Base-by-base conservation (phyloP, 192 early-diverging fungal species). In the Rhizophagus sp. region DNA sequence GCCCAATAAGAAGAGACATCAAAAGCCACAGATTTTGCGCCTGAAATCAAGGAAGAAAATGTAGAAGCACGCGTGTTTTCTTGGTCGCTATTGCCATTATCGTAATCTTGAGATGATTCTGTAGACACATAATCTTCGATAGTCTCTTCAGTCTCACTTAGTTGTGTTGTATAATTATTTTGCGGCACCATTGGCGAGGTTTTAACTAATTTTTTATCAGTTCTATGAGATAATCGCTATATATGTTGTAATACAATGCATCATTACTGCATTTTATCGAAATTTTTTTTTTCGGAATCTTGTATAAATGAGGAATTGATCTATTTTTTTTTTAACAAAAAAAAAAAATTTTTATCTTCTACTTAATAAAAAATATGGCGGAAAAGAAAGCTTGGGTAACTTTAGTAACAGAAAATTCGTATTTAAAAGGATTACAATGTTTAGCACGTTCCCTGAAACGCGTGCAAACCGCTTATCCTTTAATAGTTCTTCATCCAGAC, bases 1-100 rank as follows among this genome's bases (percentile, higher is more conserved):
- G 80, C 81, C 85, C 85, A 86, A 49, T 86, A 82, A 67, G 80
- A 82, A 27, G 83, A 82, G 5, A 86, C 85, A n/a, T 82, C 83
- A 70, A 78, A 84, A 3, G 83, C 81, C 27, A 86, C 80, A 39
- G 85, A 83, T 25, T 70, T 84, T 6, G 78, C 72, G 44, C 83
- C 49, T 2, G 85, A 80, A 47, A 79, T 62, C 17, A 84, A 70
- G 13, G 83, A 71, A 36, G 78, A 71, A 34, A 62, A 25, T 11
- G 67, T 19, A 39, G 50, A 70, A 33, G n/a, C 3, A 50, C n/a
- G 64, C 9, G 64, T 36, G 22, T 41, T 76, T 62, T 76, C 75
- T 76, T 76, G 72, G 0, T 76, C 61, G 44, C 34, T 67, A 4
- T 6, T 33, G 2, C 12, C 11, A 27, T 12, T 17, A 34, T 67